Base-by-base conservation (phyloP, 2,329 filamentous ascomycete species). In the Xylaria digitata region DNA sequence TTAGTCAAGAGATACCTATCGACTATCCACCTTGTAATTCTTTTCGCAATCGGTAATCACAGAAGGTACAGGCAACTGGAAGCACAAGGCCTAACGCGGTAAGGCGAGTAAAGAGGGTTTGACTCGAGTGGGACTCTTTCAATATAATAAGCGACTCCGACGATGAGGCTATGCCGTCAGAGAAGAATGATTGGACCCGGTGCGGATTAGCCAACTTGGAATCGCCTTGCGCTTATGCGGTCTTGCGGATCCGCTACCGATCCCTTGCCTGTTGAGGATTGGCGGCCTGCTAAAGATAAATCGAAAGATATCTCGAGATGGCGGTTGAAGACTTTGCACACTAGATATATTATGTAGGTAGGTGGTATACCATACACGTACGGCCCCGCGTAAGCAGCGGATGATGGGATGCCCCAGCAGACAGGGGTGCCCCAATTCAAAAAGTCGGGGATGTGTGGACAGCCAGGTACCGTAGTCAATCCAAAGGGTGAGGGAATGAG, bases 151-250 rank as follows among this genome's bases (percentile, higher is more conserved):
- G 55, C 43, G 32, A 55, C 37, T 50, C 42, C 37, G 43, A 40
- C 60, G 61, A 46, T 61, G 65, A 67, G 65, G 65, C 65, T 63
- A 43, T 65, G 63, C 32, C 43, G 61, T 53, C 26, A 53, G 40
- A 23, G 37, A 43, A 32, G 19, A 57, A 19, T 61, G 61, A 65
- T 57, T 56, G 53, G 61, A 26, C 13, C 26, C 43, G 15, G 32
- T 42, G 26, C 19, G 13, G 37, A 53, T 42, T 21, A 49, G 34
- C 56, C 55, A 59, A 60, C 45, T 37, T 49, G 49, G 50, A 42
- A 48, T 48, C 45, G 49, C 55, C 55, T 63, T 40, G 49, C 59
- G 63, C 63, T 63, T 68, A 68, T 66, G 66, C 63, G 53, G 54
- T 54, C 19, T 45, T 59, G 50, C 45, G 61, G 56, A 40, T 55